Conservation (phyloP, 164 flowering plant genomes). For the Vitis rotundifolia region DNA sequence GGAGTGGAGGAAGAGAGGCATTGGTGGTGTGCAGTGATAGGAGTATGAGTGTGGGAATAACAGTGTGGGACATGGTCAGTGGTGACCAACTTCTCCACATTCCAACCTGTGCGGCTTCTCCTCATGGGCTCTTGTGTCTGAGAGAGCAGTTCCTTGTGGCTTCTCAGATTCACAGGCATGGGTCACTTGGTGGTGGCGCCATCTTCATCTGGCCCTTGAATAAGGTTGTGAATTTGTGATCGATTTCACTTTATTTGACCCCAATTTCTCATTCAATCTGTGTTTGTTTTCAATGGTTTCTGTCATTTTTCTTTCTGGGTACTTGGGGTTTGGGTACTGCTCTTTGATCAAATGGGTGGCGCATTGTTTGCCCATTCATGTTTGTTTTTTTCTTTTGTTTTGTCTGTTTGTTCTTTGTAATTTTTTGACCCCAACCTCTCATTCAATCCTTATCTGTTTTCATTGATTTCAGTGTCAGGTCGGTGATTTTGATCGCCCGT, state of each 20-base stretch:
- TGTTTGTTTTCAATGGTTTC: too few species aligned
- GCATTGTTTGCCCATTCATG: too few species aligned
- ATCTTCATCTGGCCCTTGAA: conserved; percentile 52
- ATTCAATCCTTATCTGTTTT: too few species aligned
- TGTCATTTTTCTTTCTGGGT: too few species aligned
- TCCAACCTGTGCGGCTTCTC: conserved; percentile 58
- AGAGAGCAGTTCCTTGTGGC: conserved; percentile 50
- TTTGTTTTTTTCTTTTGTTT: too few species aligned
- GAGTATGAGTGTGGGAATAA: conserved; percentile 41
- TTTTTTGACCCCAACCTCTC: too few species aligned
- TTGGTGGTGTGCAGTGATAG: conserved; percentile 58
- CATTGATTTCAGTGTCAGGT: too few species aligned
- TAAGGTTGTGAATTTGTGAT: conserved; percentile 30
- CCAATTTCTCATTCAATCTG: too few species aligned
- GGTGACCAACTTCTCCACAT: conserved; percentile 51
- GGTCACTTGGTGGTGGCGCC: conserved; percentile 54
- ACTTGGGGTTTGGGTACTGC: too few species aligned
- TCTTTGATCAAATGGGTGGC: too few species aligned
- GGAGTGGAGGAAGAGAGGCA: conserved; percentile 30
- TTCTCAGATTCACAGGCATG: conserved; percentile 49
- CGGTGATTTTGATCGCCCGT: too few species aligned
- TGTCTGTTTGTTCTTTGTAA: too few species aligned
- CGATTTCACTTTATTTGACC: neutral
- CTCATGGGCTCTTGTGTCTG: conserved; percentile 49
- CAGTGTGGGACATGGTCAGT: conserved; percentile 46